Base-by-base conservation (phyloP, 768 basidiomycete species). In the Mycena venus region DNA sequence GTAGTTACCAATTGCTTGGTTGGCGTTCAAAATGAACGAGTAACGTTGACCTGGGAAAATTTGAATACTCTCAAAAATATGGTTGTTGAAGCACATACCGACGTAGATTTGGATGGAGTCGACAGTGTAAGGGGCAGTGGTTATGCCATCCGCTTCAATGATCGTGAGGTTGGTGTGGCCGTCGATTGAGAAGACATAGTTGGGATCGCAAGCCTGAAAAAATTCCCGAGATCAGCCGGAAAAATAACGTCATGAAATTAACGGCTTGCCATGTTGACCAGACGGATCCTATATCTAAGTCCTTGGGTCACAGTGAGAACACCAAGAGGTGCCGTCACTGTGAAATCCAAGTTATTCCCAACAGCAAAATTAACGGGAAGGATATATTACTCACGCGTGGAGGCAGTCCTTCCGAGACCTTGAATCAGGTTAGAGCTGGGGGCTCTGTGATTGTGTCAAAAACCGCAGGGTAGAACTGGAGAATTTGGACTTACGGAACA, bases 381-480 rank as follows among this genome's bases (percentile, higher is more conserved):
- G 55, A 32, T 5, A 2, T 32, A 17, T 19, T 32, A 19, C 55
- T 56, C 55, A 56, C 55, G 81, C 2, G 83, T 85, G 36, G 81
- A 80, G 8, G 74, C 17, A 66, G 80, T 83, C 25, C 88, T 86
- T 23, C 88, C 88, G 3, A 83, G 49, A 4, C 88, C 88, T 56
- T 89, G 89, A 75, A 89, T 88, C 8, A 86, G 79, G n/a, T 86
- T 87, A 6, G 85, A 75, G 49, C 86, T 82, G 8, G 82, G 73
- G 6, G 76, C 79, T 7, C 55, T 56, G 55, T 32, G 27, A 56
- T 19, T 14, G 21, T 21, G 29, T 56, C 15, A 31, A 11, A 7
- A 32, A 31, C 15, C 11, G 23, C 25, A 10, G 10, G 23, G 15
- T 7, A 10, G 14, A 56, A 32, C 8, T 12, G 31, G n/a, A 32